phyloP scores from a whole-genome alignment of 2,329 filamentous ascomycete genomes.

The Cercospora sesami region DNA sequence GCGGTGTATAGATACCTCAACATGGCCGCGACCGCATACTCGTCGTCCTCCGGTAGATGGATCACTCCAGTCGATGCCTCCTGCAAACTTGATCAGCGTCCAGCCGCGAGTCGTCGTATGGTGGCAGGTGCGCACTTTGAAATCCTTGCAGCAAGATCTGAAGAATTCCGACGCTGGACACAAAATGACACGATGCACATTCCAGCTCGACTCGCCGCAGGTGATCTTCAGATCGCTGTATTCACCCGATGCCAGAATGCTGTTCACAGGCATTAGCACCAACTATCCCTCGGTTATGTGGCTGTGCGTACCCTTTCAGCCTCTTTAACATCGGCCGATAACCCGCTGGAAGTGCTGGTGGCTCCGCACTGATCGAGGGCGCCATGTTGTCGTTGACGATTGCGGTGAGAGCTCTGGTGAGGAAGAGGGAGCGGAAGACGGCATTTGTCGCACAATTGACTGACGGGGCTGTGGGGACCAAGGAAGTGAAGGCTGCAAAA shows the following conservation, averaged over 20 bases:
- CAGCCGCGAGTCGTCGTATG: too few relatives aligned
- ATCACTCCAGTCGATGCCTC: conserved; percentile 2
- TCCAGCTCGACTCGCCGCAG: conserved; percentile 23
- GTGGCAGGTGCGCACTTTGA: conserved; percentile 23
- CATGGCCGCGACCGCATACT: conserved; percentile 4
- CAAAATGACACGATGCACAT: conserved; percentile 31
- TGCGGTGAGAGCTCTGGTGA: too few relatives aligned
- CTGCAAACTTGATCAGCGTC: too few relatives aligned
- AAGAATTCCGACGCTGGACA: conserved; percentile 32
- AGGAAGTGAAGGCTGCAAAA: too few relatives aligned
- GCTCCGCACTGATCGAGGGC: not conserved
- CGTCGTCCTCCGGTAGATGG: conserved; percentile 4
- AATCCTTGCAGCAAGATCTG: conserved; percentile 25
- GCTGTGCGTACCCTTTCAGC: too few relatives aligned
- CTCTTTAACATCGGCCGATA: not conserved
- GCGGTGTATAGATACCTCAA: conserved; percentile 9
- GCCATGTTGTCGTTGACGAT: too few relatives aligned
- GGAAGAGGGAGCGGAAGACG: too few relatives aligned
- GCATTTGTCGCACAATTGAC: too few relatives aligned
- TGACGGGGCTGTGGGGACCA: too few relatives aligned
- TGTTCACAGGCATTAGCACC: too few relatives aligned
- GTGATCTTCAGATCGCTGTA: conserved; percentile 29
- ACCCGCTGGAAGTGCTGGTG: not conserved
- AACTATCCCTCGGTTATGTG: too few relatives aligned
- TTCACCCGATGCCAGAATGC: too few relatives aligned